Conservation (phyloP, 2,329 filamentous ascomycete genomes). For the Sporothrix humicola region DNA sequence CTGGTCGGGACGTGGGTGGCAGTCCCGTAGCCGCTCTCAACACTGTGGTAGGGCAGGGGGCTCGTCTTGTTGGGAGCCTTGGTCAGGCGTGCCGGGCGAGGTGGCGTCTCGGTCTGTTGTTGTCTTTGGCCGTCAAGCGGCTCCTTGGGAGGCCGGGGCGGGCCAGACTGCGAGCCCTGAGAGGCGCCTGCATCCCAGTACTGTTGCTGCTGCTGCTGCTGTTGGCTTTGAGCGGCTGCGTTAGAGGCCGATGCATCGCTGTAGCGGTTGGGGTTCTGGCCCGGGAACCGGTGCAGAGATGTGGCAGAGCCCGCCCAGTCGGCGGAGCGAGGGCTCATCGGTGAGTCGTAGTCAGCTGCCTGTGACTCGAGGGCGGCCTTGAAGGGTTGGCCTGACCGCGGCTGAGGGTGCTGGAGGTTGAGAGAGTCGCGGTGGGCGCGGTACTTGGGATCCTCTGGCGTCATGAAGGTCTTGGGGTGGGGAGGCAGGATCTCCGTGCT, state of each 20-base stretch:
- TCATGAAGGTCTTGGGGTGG: slow-evolving; percentile 60
- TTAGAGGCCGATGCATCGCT: slow-evolving; percentile 51
- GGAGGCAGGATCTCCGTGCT: slow-evolving; percentile 42
- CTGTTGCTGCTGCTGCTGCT: slow-evolving; percentile 44
- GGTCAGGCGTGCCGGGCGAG: slow-evolving; percentile 54
- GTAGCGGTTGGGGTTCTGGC: slow-evolving; percentile 54
- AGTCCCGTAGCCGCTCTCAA: slow-evolving; percentile 61
- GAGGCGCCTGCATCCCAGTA: slow-evolving; percentile 52
- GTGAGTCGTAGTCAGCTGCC: slow-evolving; percentile 69
- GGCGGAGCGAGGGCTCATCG: slow-evolving; percentile 64
- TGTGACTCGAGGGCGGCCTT: slow-evolving; percentile 73
- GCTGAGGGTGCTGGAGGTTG: slow-evolving; percentile 80
- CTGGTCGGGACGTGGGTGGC: slow-evolving; percentile 50
- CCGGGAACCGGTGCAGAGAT: slow-evolving; percentile 60
- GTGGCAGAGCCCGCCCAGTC: slow-evolving; percentile 68
- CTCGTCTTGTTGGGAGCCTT: slow-evolving; percentile 62
- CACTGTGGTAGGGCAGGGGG: slow-evolving; percentile 62
- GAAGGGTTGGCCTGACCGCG: slow-evolving; percentile 74
- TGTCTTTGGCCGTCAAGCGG: slow-evolving; percentile 51
- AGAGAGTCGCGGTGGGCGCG: slow-evolving; percentile 80
- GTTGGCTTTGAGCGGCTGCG: slow-evolving; percentile 32
- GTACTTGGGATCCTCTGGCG: slow-evolving; percentile 75
- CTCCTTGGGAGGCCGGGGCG: slow-evolving; percentile 68
- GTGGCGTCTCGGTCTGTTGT: slow-evolving; percentile 48
- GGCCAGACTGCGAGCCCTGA: slow-evolving; percentile 44